Conservation (phyloP, 805 yeast genomes). For the Debaryomyces hansenii region DNA sequence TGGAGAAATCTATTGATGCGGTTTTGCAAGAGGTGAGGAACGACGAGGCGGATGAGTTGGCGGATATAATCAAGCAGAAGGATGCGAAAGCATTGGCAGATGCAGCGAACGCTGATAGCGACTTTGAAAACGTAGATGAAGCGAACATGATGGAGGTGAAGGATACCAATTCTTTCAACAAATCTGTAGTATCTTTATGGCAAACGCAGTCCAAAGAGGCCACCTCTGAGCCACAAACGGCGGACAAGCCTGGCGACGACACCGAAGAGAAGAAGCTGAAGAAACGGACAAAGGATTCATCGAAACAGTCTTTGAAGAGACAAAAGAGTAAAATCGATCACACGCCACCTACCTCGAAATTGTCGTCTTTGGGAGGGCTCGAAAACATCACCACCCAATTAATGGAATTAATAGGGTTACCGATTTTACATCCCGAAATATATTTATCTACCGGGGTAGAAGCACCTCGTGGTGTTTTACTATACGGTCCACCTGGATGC, state of each 20-base stretch:
- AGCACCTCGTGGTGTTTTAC: slow-evolving; percentile 88
- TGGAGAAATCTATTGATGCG: slow-evolving; percentile 65
- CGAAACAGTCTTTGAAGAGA: slow-evolving; percentile 28
- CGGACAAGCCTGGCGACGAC: slow-evolving; percentile 11
- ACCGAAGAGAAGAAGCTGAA: slow-evolving; percentile 39
- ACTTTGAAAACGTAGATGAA: slow-evolving; percentile 40
- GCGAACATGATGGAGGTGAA: slow-evolving; percentile 61
- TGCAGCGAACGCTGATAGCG: slow-evolving; percentile 33
- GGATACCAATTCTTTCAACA: slow-evolving; percentile 71
- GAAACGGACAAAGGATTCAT: slow-evolving; percentile 52
- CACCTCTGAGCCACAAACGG: slow-evolving; percentile 3
- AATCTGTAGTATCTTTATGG: slow-evolving; percentile 76
- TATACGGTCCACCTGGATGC: slow-evolving; percentile 99
- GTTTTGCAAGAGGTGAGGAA: slow-evolving; percentile 54
- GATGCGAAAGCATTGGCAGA: slow-evolving; percentile 16
- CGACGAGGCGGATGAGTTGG: slow-evolving; percentile 63
- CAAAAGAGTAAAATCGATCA: slow-evolving; percentile 52
- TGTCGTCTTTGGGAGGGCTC: slow-evolving; percentile 86
- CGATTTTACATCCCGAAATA: slow-evolving; percentile 91
- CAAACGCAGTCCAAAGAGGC: slow-evolving; percentile 16
- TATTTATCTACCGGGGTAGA: slow-evolving; percentile 86
- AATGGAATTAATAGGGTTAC: slow-evolving; percentile 88
- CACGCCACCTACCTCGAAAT: slow-evolving; percentile 65
- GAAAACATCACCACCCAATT: slow-evolving; percentile 81
- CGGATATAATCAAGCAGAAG: slow-evolving; percentile 21